These are phyloP conservation scores for Aphanomyces astaci DNA, from an alignment of 352 stramenopile genomes.

Conservation along the genomic window DNA sequence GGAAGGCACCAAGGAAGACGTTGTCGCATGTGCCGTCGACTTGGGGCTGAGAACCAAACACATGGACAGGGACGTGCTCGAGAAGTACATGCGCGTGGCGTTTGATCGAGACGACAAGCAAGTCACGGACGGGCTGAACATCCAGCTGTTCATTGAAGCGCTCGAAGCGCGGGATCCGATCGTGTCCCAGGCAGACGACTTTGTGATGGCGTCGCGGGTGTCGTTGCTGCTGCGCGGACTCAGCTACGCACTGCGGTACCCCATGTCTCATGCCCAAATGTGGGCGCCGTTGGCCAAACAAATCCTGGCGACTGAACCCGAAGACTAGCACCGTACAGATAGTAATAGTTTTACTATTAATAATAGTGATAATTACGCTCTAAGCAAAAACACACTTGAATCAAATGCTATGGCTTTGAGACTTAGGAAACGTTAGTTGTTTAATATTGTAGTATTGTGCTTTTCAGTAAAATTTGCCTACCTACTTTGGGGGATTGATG, in stretches of 20 bases:
- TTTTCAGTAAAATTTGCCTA: too few relatives aligned
- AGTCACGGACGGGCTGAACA: slow-evolving; percentile 77
- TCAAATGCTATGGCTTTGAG: too few relatives aligned
- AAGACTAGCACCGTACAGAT: not conserved
- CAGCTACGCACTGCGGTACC: slow-evolving; percentile 78
- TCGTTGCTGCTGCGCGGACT: slow-evolving; percentile 80
- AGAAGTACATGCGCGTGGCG: slow-evolving; percentile 77
- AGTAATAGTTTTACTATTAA: too few relatives aligned
- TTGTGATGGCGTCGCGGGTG: slow-evolving; percentile 81
- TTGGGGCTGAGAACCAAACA: slow-evolving; percentile 71
- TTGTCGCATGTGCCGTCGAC: slow-evolving; percentile 71
- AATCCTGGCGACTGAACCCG: slow-evolving; percentile 41
- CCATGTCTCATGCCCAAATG: slow-evolving; percentile 77
- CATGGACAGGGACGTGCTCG: slow-evolving; percentile 73
- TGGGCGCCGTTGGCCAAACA: slow-evolving; percentile 62
- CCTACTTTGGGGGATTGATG: too few relatives aligned
- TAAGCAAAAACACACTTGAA: too few relatives aligned
- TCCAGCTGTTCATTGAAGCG: slow-evolving; percentile 78
- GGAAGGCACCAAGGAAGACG: slow-evolving; percentile 56
- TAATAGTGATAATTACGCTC: too few relatives aligned
- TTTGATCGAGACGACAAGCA: slow-evolving; percentile 78
- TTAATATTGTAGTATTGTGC: too few relatives aligned
- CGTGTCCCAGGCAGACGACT: slow-evolving; percentile 75
- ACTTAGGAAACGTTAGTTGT: too few relatives aligned
- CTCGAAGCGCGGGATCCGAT: slow-evolving; percentile 69